These are phyloP conservation scores for Cicer yamashitae DNA, from an alignment of 306 rosid genomes.

Conservation along the genomic window DNA sequence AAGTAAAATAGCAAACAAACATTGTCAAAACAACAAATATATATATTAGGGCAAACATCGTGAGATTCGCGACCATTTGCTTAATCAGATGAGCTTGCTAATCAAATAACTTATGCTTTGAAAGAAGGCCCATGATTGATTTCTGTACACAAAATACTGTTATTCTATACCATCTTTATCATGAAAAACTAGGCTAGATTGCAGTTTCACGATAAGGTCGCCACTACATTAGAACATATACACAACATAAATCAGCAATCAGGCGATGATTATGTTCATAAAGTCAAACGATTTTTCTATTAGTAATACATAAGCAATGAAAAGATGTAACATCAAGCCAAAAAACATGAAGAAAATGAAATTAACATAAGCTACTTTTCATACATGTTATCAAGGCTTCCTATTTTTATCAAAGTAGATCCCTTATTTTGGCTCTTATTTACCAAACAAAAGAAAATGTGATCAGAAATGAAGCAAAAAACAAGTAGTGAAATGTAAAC, in stretches of 20 bases:
- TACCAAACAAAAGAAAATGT: conserved; percentile 2
- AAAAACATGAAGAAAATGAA: neutral
- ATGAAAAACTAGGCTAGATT: too few species aligned
- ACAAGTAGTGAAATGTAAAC: neutral
- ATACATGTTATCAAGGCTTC: neutral
- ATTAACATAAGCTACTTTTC: neutral
- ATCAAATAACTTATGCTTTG: too few species aligned
- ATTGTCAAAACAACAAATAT: neutral
- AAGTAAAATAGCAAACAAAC: conserved; percentile 1
- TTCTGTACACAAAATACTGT: too few species aligned
- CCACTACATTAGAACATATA: neutral
- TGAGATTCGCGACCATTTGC: too few species aligned
- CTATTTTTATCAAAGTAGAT: conserved; percentile 1
- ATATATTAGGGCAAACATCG: too few species aligned
- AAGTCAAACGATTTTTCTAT: conserved; percentile 11
- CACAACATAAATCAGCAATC: neutral
- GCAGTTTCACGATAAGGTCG: neutral
- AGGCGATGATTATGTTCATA: neutral
- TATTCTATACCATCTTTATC: too few species aligned
- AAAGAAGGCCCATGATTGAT: too few species aligned
- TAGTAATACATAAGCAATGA: neutral
- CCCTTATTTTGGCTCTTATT: neutral
- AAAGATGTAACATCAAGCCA: neutral
- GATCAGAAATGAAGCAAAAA: conserved; percentile 5
- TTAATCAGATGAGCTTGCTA: too few species aligned